These are phyloP conservation scores for Marasmius oreades DNA, from an alignment of 1,284 basidiomycete genomes.

Conservation along the genomic window DNA sequence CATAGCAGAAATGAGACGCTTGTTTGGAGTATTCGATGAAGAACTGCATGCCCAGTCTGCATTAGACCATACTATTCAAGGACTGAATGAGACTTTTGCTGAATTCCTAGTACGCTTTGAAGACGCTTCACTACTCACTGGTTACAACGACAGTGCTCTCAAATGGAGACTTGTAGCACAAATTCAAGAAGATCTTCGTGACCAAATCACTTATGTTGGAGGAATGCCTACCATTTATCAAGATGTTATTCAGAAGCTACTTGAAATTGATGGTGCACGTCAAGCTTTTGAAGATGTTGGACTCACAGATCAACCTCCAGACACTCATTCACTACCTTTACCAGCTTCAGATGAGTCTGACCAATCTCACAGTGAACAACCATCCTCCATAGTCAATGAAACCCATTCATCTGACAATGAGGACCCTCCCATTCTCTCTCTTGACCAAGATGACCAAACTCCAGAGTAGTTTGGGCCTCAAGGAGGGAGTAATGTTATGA, in stretches of 20 bases:
- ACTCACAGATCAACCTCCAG: too few relatives aligned
- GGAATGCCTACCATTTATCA: neutral
- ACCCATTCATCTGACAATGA: neutral
- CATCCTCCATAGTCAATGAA: too few relatives aligned
- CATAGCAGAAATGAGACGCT: neutral
- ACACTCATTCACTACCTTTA: too few relatives aligned
- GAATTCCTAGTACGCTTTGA: neutral
- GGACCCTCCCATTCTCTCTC: neutral
- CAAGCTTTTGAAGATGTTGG: neutral
- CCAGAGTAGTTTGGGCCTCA: neutral
- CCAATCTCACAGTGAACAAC: too few relatives aligned
- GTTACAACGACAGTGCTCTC: neutral
- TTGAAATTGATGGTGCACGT: too few relatives aligned
- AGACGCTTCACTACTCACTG: neutral
- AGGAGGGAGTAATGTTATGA: neutral
- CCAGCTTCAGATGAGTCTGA: too few relatives aligned
- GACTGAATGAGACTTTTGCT: neutral
- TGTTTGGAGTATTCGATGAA: neutral
- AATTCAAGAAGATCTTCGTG: neutral
- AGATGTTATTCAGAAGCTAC: neutral
- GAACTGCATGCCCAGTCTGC: neutral
- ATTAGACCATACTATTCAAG: neutral
- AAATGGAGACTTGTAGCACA: neutral
- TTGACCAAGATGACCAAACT: neutral
- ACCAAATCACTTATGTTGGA: neutral